Base-by-base conservation (phyloP, 257 asterid species). In the Solanum bulbocastanum region DNA sequence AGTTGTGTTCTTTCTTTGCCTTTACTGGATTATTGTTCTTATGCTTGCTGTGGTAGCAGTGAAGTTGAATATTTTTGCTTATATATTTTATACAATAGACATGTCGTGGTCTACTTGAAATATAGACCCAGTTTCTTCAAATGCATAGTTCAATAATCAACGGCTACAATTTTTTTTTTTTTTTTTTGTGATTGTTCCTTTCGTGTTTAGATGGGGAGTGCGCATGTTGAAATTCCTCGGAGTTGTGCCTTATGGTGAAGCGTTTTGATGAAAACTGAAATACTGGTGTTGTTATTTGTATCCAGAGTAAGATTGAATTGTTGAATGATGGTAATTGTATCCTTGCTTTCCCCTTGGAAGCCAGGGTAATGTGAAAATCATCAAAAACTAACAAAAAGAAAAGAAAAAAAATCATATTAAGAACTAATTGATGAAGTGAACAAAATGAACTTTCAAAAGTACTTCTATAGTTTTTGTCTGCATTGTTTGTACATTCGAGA, bases 1-100 rank as follows among this genome's bases (percentile, higher is more conserved):
- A 87, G 91, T 88, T 44, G 40, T 82, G 87, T 89, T 76, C 88
- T 74, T 66, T 88, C 88, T 46, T 86, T 79, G 39, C 66, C 66
- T 92, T 90, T 87, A 88, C 88, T 39, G 91, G 90, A 90, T 90
- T 42, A 56, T 76, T 92, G 85, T 92, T 88, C 87, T 88, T 81
- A 84, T 84, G 87, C 92, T 92, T 92, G 92, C 89, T 39, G 89
- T 73, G 86, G 93, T 93, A 87, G 90, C 93, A 74, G 76, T 87
- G 87, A 81, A 86, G 90, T 82, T 81, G 83, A 82, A 30, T 49
- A 10, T 32, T 49, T 49, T 49, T 49, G 86, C 71, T 16, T 82
- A 30, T 30, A 16, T 49, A 49, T 49, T 82, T 49, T 82, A 46
- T 82, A 49, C 44, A 49, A 11, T 82, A 5, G 86, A 82, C 44